These are phyloP conservation scores for Geoglossum glabrum DNA, from an alignment of 495 filamentous ascomycete species.

Conservation along the genomic window DNA sequence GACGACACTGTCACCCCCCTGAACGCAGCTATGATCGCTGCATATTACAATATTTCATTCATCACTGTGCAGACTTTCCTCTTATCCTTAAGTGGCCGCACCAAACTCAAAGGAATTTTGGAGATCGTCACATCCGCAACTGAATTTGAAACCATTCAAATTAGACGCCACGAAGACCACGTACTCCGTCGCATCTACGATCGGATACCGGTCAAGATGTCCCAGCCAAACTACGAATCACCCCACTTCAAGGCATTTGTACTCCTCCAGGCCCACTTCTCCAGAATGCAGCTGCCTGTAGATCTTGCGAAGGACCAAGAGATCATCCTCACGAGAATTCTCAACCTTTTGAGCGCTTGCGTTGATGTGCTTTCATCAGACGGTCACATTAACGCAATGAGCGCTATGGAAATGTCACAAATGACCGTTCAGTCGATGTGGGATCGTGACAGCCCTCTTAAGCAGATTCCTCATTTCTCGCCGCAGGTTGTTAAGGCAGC, in stretches of 20 bases:
- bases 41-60: conserved; percentile 98
- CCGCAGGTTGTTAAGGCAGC: conserved; percentile 66
- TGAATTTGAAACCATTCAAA: conserved; percentile 90
- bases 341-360: conserved; percentile 74
- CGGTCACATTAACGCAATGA: conserved; percentile 90
- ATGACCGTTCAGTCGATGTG: conserved; percentile 99
- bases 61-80: conserved; percentile 99
- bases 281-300: conserved; percentile 81
- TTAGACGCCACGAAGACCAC: conserved; percentile 78
- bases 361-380: conserved; percentile 94
- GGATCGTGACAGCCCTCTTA: conserved; percentile 90
- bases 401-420: conserved; percentile 97
- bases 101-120: conserved; percentile 86
- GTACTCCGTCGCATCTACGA: conserved; percentile 87
- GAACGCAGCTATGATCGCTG: conserved; percentile 92
- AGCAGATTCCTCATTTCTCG: conserved; percentile 92
- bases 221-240: conserved; percentile 64
- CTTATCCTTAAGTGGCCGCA: conserved; percentile 73
- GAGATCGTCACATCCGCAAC: conserved; percentile 95
- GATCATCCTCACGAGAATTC: conserved; percentile 61
- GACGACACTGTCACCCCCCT: conserved; percentile 78
- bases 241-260: conserved; percentile 98
- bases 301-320: conserved; percentile 97
- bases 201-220: conserved; percentile 85
- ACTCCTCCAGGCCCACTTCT: conserved; percentile 91